phyloP scores from a whole-genome alignment of 805 yeast species.

The Candida schatavii region DNA sequence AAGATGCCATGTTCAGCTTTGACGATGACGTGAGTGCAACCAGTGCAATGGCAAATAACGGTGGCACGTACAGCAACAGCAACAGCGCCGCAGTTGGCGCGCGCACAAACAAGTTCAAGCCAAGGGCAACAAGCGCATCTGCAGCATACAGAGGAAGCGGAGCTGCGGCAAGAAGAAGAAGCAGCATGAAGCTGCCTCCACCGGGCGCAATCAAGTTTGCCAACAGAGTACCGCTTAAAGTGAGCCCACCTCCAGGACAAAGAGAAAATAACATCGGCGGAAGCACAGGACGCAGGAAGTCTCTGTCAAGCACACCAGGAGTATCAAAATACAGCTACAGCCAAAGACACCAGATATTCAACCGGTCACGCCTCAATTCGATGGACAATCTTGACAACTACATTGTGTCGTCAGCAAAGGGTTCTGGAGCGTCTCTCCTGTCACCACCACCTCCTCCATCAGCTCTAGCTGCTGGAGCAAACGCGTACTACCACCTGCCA shows the following conservation, averaged over 20 bases:
- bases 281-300: constrained; percentile 20
- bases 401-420: constrained; percentile 38
- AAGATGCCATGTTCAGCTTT: constrained; percentile 15
- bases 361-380: constrained; percentile 40
- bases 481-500: constrained; percentile 11
- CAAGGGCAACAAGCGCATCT: background rate
- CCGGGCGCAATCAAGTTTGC: constrained; percentile 42
- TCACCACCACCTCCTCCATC: constrained; percentile 33
- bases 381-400: constrained; percentile 42
- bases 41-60: no score
- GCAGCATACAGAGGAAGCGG: background rate
- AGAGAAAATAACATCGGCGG: constrained; percentile 1
- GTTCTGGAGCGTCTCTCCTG: constrained; percentile 30
- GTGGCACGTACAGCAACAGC: no score
- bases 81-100: no score
- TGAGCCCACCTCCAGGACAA: constrained; percentile 34
- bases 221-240: constrained; percentile 37
- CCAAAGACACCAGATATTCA: constrained; percentile 30
- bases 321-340: constrained; percentile 19
- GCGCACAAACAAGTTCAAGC: constrained; percentile 9
- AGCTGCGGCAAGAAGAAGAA: background rate
- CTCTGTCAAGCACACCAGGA: constrained; percentile 19
- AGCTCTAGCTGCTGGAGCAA: no score
- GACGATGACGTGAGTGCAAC: constrained; percentile 17
- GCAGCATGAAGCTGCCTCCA: constrained; percentile 4